A percentile compares a stretch with the other conserved stretches of the same genome.
Evolutionary conservation across 768 basidiomycete genomes (phyloP).

Genomic region (Hemileccinum impolitum): DNA sequence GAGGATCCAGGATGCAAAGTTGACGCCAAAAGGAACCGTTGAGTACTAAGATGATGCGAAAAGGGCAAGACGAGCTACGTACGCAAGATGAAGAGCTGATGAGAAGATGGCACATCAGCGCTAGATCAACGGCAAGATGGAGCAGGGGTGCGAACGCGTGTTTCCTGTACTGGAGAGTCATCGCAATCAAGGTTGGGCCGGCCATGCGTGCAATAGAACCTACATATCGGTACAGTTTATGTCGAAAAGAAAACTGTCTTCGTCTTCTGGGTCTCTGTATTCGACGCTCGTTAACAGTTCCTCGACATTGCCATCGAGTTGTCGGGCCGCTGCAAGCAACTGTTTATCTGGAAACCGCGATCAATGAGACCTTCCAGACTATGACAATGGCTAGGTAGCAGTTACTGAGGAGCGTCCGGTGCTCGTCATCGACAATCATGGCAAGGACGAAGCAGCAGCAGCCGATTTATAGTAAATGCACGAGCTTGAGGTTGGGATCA

Average conservation of each 20-base stretch:
- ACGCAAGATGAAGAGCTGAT: constrained; percentile 33
- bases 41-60: not conserved
- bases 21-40: not conserved
- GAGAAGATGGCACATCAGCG: constrained; percentile 8
- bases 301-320: constrained; percentile 22
- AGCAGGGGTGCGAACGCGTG: constrained; percentile 25
- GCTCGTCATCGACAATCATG: constrained; percentile 17
- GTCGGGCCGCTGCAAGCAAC: constrained; percentile 22
- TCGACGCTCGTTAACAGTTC: constrained; percentile 20
- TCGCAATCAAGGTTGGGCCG: not conserved
- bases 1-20: not conserved
- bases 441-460: too few relatives aligned
- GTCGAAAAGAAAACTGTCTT: constrained; percentile 25
- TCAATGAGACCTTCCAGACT: not conserved
- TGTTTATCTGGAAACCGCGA: constrained; percentile 20
- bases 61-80: constrained; percentile 5
- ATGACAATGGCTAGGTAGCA: not conserved
- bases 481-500: too few relatives aligned
- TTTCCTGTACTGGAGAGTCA: constrained; percentile 24
- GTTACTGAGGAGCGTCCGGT: constrained; percentile 20
- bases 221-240: constrained; percentile 32
- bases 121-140: not conserved
- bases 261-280: constrained; percentile 17
- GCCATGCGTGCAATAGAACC: constrained; percentile 1
- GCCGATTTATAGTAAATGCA: too few relatives aligned